Base-by-base conservation (phyloP, 306 rosid species). In the Sicyos baderoa region DNA sequence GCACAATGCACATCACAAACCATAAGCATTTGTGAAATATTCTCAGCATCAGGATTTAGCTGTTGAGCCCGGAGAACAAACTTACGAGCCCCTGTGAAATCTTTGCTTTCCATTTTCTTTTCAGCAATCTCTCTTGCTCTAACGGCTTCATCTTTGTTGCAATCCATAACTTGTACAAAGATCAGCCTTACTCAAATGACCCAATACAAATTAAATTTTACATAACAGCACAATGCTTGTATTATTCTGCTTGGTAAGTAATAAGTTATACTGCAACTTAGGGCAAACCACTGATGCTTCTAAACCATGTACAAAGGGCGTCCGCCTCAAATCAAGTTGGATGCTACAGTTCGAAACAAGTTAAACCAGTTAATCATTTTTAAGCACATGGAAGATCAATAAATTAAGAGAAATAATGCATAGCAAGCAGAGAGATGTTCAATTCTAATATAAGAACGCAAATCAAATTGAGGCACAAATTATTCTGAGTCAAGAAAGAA, bases 61-160 rank as follows among this genome's bases (percentile, higher is more conserved):
- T 82, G 82, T 76, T 88, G 89, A 19, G 94, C 97, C 80, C 80
- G 88, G 52, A 78, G 74, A 54, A 70, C 88, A 57, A 90, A 15
- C 77, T 87, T 88, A 17, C 82, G 91, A 35, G 97, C 99, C 76
- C 79, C 97, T 0, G 5, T 6, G 70, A 86, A 93, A 84, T 93
- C 99, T 77, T 90, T 90, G 83, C 63, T 74, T 74, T 80, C 85
- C 99, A 90, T 84, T 84, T 82, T 90, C 80, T 84, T 78, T 84
- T 81, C 88, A 73, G 96, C 97, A 59, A 90, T 77, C 37, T n/a
- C 80, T 82, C 81, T 90, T 79, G 96, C 91, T 88, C 87, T 90
- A 79, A 88, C 16, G 79, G 99, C 99, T 85, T 93, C 99, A 77
- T 88, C 99, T 75, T 82, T 93, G 74, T 93, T 86, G 78, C 96